Conservation (phyloP, 306 rosid genomes). For the Geum urbanum region DNA sequence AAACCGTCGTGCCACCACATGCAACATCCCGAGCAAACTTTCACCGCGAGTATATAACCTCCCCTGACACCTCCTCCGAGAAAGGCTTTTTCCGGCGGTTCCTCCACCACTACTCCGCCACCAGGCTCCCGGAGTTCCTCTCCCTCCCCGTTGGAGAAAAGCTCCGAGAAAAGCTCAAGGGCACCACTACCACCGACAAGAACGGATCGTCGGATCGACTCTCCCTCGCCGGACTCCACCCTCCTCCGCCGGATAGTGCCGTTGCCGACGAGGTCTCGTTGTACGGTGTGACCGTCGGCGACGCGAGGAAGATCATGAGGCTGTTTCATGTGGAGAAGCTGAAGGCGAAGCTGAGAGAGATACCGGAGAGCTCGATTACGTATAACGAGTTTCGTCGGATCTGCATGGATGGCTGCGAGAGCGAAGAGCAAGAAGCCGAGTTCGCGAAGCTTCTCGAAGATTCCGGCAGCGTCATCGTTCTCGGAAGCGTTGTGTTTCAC, state of each 20-base stretch:
- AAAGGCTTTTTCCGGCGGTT: slow-evolving; percentile 49
- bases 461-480: slow-evolving; percentile 73
- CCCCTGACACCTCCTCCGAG: slow-evolving; percentile 23
- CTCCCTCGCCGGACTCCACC: slow-evolving; percentile 24
- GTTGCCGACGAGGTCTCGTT: not conserved
- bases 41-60: slow-evolving; percentile 38
- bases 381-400: slow-evolving; percentile 50
- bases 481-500: slow-evolving; percentile 73
- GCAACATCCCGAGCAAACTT: slow-evolving; percentile 21
- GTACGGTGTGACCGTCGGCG: slow-evolving; percentile 37
- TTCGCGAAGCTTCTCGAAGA: slow-evolving; percentile 68
- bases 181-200: slow-evolving; percentile 14
- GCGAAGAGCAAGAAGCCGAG: slow-evolving; percentile 50
- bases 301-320: slow-evolving; percentile 67
- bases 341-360: slow-evolving; percentile 47
- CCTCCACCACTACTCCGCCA: slow-evolving; percentile 26
- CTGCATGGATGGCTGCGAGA: slow-evolving; percentile 52
- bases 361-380: slow-evolving; percentile 45
- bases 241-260: slow-evolving; percentile 20
- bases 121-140: slow-evolving; percentile 51
- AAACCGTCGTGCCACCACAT: slow-evolving; percentile 16
- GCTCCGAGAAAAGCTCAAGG: slow-evolving; percentile 36
- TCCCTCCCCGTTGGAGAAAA: slow-evolving; percentile 54
- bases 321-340: slow-evolving; percentile 57
- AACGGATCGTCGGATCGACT: slow-evolving; percentile 22